Percentiles rank a stretch among this genome's conserved stretches.
Conservation (phyloP, 2,329 filamentous ascomycete genomes). For the Botrytis aclada region DNA sequence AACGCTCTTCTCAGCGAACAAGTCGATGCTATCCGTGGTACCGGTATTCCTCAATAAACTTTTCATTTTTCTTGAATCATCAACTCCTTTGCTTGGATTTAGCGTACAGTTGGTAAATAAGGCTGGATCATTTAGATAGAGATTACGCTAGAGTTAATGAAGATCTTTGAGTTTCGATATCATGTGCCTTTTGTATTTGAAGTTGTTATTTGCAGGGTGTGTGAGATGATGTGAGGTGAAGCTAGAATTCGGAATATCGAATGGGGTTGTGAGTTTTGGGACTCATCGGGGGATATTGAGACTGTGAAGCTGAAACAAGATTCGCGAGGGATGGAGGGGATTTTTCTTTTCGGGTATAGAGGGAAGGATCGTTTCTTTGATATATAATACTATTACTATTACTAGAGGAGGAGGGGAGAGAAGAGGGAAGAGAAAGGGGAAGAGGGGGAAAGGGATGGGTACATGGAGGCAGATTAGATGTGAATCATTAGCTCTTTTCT, state of each 20-base stretch:
- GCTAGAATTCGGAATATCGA: background rate
- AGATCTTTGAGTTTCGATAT: background rate
- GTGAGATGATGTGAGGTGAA: background rate
- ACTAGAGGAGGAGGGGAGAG: no score
- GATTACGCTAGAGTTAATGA: background rate
- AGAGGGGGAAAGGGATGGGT: no score
- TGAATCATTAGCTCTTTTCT: no score
- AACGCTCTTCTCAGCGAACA: constrained; percentile 37
- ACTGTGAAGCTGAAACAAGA: no score
- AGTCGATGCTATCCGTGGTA: constrained; percentile 38
- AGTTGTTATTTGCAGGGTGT: background rate
- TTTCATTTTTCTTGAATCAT: background rate
- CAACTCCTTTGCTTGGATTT: background rate
- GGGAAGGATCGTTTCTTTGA: no score
- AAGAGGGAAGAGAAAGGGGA: no score
- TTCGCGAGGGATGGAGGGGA: no score
- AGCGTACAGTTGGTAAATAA: background rate
- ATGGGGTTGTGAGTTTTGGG: background rate
- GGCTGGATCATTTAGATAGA: background rate
- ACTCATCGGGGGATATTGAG: background rate
- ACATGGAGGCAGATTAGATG: no score
- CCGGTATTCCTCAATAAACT: constrained; percentile 16
- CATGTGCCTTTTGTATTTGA: background rate
- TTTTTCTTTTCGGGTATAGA: no score
- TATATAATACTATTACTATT: no score